Percentiles rank a stretch among this genome's conserved stretches.
Evolutionary conservation across 768 basidiomycete species (phyloP).

Genomic region (Nidularia pulvinata): DNA sequence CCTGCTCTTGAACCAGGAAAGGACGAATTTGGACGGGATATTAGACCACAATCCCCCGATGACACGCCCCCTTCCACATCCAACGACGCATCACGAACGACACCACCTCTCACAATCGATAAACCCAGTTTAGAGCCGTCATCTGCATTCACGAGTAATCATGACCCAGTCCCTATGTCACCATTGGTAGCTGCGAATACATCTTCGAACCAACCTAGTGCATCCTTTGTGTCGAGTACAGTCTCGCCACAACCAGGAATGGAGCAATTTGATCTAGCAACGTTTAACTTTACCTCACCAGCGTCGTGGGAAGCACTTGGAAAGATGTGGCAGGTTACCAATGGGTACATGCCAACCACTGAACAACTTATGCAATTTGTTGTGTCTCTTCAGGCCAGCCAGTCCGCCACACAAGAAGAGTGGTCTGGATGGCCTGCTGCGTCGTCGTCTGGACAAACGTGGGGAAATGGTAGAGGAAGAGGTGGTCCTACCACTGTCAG

Average conservation of each 20-base stretch:
- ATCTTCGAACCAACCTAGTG: constrained; percentile 48
- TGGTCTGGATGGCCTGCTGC: background rate
- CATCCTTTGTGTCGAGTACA: constrained; percentile 32
- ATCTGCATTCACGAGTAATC: constrained; percentile 42
- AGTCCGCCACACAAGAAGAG: constrained; percentile 12
- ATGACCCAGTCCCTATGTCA: constrained; percentile 39
- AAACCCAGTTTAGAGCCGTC: constrained; percentile 38
- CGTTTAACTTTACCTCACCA: constrained; percentile 75
- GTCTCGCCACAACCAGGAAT: constrained; percentile 42
- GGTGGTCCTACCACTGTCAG: constrained; percentile 32
- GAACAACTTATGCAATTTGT: constrained; percentile 80
- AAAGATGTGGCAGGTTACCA: constrained; percentile 71
- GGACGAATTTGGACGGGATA: constrained; percentile 88
- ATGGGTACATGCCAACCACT: constrained; percentile 68
- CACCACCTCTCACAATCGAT: constrained; percentile 17
- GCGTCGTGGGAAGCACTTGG: constrained; percentile 82
- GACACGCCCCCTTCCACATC: constrained; percentile 19
- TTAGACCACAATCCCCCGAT: constrained; percentile 55
- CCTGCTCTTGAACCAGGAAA: constrained; percentile 39
- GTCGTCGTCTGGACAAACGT: constrained; percentile 11
- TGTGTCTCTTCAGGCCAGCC: constrained; percentile 32
- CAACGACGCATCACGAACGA: constrained; percentile 14
- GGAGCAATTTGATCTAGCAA: constrained; percentile 66
- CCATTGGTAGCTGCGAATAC: constrained; percentile 59
- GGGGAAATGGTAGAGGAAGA: constrained; percentile 32